Conservation (phyloP, 164 flowering plant genomes). For the Chloranthus sessilifolius region DNA sequence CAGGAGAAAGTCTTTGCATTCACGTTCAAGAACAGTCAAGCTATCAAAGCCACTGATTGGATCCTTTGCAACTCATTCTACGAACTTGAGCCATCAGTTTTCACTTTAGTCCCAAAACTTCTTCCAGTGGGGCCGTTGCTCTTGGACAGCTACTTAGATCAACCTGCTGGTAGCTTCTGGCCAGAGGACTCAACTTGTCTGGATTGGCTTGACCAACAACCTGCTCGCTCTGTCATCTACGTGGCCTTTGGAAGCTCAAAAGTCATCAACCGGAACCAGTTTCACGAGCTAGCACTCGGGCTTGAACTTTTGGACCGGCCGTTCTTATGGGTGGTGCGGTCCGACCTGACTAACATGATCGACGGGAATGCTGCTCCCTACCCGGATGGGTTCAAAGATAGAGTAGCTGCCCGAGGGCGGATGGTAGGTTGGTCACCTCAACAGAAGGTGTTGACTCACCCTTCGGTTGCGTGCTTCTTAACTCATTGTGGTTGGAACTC, state of each 20-base stretch:
- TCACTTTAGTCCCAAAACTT: not conserved
- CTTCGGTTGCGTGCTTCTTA: slow-evolving; percentile 6
- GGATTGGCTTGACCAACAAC: slow-evolving; percentile 10
- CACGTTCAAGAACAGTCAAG: not conserved
- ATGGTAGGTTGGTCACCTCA: slow-evolving; percentile 7
- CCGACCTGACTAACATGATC: slow-evolving; percentile 6
- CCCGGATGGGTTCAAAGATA: slow-evolving; percentile 1
- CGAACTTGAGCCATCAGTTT: not conserved
- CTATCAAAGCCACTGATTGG: not conserved
- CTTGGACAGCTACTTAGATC: not conserved
- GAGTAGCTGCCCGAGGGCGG: not conserved
- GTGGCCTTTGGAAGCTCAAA: slow-evolving; percentile 3
- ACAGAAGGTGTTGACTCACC: slow-evolving; percentile 6
- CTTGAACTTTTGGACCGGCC: slow-evolving; percentile 4
- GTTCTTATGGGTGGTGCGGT: slow-evolving; percentile 9
- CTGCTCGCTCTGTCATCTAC: slow-evolving; percentile 2
- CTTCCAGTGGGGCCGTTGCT: slow-evolving; percentile 8
- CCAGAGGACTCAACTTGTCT: slow-evolving; percentile 3
- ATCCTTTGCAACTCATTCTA: slow-evolving; percentile 9
- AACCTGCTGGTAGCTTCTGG: slow-evolving; percentile 7
- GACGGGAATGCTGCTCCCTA: slow-evolving; percentile 3
- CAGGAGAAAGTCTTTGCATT: not conserved
- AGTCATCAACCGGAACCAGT: not conserved
- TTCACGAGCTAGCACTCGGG: slow-evolving; percentile 5
- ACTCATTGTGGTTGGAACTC: slow-evolving; percentile 14